Evolutionary conservation across 768 basidiomycete species (phyloP), one percentile per base, ranked within the genome.

Genomic region (Mycena vulgaris): DNA sequence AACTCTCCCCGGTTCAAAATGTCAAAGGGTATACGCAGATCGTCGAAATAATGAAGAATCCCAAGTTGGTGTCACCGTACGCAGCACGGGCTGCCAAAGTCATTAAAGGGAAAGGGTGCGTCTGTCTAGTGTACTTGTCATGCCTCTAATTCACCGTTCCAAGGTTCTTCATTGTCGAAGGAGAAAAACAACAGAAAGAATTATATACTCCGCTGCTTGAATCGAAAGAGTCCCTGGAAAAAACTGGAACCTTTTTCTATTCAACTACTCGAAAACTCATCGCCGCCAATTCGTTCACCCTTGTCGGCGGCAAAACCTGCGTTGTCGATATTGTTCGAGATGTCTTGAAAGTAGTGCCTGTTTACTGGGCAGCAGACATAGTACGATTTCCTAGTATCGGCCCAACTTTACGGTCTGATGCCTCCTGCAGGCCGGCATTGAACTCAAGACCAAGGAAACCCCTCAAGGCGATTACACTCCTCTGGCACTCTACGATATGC

Each of bases 311-410:
- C 27, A 85, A 87, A 40, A 82, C 82, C 7, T 81, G 77, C 30
- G 86, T 84, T 45, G 85, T 94, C 21, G 92, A 96, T 75, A 80
- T 95, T 55, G 90, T 92, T 16, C 85, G 86, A 19, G 88, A 93
- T 72, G 92, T 95, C 10, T 75, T 95, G 67, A 91, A 88, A 75
- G 75, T 83, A 39, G 85, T 92, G 1, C 90, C 95, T 14, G 80
- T 94, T 28, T 80, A 88, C 69, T 96, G 94, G 93, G 89, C 85
- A 30, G 90, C 93, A 25, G 90, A 94, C 52, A 80, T 95, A 37
- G 95, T 95, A 69, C 53, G 90, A 83, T 3, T 49, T 31, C 39
- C 25, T 11, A 33, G 8, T 49, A 2, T 28, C 39, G 9, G 2
- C 27, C 28, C 39, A 4, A 30, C n/a, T 47, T 51, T 21, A 16